Base-by-base conservation (phyloP, 2,329 filamentous ascomycete species). In the Exophiala dermatitidis region DNA sequence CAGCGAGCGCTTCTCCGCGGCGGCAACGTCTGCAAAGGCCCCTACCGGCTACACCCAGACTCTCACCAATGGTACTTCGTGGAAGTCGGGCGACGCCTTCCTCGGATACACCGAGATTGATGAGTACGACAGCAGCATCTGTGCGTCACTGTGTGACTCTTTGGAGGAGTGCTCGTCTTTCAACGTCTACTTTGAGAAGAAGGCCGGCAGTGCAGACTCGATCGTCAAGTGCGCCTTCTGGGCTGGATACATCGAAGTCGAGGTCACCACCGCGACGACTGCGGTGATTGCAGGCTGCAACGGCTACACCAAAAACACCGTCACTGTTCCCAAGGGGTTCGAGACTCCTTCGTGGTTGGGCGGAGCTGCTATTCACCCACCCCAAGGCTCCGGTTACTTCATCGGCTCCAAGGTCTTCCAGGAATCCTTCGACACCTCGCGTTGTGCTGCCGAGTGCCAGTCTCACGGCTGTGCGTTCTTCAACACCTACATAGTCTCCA, bases 151-250 rank as follows among this genome's bases (percentile, higher is more conserved):
- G 31, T 60, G 58, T 42, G 48, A 60, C 47, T 41, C 46, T 10
- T 51, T 58, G 10, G 48, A 50, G 7, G 55, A 55, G 36, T 60
- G 58, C 34, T 56, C 53, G 8, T 56, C 58, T 6, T 60, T 60
- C 40, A 46, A 58, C 32, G 56, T 60, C 28, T 60, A 60, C 46
- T 60, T 58, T 45, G 58, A 60, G 47, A 57, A 60, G 44, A 44
- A 56, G 41, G 31, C 40, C 9, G 48, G 34, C 26, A 34, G 29
- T 5, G 33, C 46, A 2, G 48, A 44, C 3, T 37, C 34, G 3
- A 32, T 38, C 19, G 54, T 56, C 44, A 60, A 60, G 37, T 58
- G 52, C 48, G 51, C 58, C 33, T 60, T 60, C 47, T 60, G 55
- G 50, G 52, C 54, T 46, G 58, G 58, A 9, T 28, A 48, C 2